Evolutionary conservation across 1,139 yeast species (phyloP), one percentile per base, ranked within the genome.

Genomic region (Yamadazyma aaseri): DNA sequence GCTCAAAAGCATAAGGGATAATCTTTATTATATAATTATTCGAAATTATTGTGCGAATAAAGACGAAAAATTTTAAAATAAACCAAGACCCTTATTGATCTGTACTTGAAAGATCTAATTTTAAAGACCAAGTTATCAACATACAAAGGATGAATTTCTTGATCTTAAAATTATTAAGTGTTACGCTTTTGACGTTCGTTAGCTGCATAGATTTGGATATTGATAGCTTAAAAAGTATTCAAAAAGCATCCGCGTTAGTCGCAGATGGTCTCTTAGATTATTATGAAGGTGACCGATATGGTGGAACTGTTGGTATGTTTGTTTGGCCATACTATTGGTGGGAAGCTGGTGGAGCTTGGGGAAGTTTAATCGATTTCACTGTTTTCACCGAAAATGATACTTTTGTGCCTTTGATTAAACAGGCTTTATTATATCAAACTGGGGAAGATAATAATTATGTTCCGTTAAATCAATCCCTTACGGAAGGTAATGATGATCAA

Each of bases 401-500:
- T 1, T 81, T 68, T 49, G 76, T 71, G 40, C 65, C 67, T 4
- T 46, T 74, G 17, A 70, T 84, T 42, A 76, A 74, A 49, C 62
- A 69, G 17, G 83, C 89, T 3, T 52, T 87, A 42, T 56, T 74
- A 38, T 75, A 69, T 51, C 95, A 86, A 58, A 69, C 68, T 8
- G 96, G 96, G 17, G 62, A 67, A 13, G 72, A 78, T 53, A 61
- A 74, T 56, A 78, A 85, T 58, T 86, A 78, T 58, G 74, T 86
- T 56, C 95, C 96, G 1, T 59, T 77, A 35, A 82, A 82, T 56
- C 90, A 85, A 57, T 69, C 86, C 9, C 70, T 81, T 13, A 74
- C 86, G 6, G 95, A 86, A 58, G 96, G 96, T 53, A 87, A 87
- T 51, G 96, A 87, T 65, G 96, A 87, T 68, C 95, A 86, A 61